Base-by-base conservation (phyloP, 2,329 filamentous ascomycete genomes). In the Phoma sp. region DNA sequence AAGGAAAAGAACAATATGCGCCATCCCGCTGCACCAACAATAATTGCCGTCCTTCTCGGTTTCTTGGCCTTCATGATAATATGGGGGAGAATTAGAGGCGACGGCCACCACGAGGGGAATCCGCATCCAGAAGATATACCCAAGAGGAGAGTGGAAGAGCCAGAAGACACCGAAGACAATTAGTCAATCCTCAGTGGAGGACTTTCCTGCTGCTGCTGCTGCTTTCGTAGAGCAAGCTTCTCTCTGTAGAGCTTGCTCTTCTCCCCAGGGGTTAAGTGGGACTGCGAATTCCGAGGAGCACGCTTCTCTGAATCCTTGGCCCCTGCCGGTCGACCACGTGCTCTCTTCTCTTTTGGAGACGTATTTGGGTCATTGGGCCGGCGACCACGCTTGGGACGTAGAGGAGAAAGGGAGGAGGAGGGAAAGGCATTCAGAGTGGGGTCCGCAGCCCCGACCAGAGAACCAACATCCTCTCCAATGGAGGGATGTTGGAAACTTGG, bases 81-180 rank as follows among this genome's bases (percentile, higher is more conserved):
- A 7, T 72, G 64, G 61, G 60, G 64, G 17, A 60, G 60, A 34
- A 43, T 62, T 26, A 49, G 65, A 20, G 52, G 52, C 40, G 68
- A 68, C 36, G 70, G 64, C 7, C 66, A 74, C 33, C 72, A 74
- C 56, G 72, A 74, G 42, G 72, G 72, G n/a, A 74, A 74, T 47
- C 72, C 72, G 28, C 66, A 73, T 58, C 67, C 68, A 2, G 57
- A 67, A 29, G 68, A 73, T 42, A 30, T 73, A 39, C 69, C 68
- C 5, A 61, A 32, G 32, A 63, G 73, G 62, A 56, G 46, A 23
- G 30, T 51, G 20, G 59, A 47, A 6, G 32, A 9, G 14, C 12
- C n/a, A n/a, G 18, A 37, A 4, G 9, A 9, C 17, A 14, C 10
- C 26, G 28, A 33, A 39, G n/a, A 45, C 15, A 29, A 12, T 7